Percentiles rank a stretch among this genome's conserved stretches.
Conservation (phyloP, 1,284 basidiomycete species). For the Austropuccinia psidii region DNA sequence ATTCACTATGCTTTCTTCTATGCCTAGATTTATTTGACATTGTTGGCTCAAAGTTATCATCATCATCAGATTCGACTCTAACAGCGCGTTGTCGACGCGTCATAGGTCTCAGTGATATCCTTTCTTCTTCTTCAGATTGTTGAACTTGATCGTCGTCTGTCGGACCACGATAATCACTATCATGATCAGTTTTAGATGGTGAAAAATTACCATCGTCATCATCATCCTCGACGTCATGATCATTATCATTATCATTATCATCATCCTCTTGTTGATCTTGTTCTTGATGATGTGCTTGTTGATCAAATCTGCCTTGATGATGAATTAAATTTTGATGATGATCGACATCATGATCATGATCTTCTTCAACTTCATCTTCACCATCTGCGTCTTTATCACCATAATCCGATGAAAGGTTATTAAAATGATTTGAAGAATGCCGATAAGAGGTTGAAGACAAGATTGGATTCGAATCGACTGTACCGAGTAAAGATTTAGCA, state of each 20-base stretch:
- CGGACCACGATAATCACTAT: constrained; percentile 22
- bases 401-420: not conserved
- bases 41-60: not conserved
- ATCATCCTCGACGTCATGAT: not conserved
- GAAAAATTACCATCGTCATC: not conserved
- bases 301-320: constrained; percentile 56
- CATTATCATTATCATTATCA: constrained; percentile 38
- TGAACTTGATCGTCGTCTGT: constrained; percentile 42
- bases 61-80: constrained; percentile 21
- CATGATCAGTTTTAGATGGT: not conserved
- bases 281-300: too few species aligned
- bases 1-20: constrained; percentile 22
- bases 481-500: not conserved
- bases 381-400: constrained; percentile 66
- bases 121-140: constrained; percentile 51
- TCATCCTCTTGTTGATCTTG: too few species aligned
- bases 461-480: not conserved
- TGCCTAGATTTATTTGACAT: constrained; percentile 7
- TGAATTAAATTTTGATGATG: too few species aligned
- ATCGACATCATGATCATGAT: constrained; percentile 3
- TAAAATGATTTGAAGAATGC: not conserved
- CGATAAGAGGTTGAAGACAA: not conserved
- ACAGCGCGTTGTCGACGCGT: constrained; percentile 31
- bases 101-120: constrained; percentile 57
- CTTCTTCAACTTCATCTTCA: constrained; percentile 47